Base-by-base conservation (phyloP, 2,329 filamentous ascomycete species). In the Cryphonectria nitschkei region DNA sequence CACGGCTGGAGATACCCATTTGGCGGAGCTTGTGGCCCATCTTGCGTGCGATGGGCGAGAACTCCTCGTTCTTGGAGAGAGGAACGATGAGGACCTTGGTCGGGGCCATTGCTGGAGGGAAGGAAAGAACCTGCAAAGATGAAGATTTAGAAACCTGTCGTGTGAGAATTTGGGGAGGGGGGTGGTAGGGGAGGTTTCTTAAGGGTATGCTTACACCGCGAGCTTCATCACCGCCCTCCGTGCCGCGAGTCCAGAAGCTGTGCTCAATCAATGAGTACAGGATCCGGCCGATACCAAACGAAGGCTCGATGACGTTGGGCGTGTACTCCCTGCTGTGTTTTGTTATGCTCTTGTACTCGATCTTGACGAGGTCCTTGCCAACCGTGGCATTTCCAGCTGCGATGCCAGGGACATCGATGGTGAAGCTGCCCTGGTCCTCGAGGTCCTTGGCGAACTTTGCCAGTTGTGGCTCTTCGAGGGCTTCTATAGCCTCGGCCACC, bases 271-370 rank as follows among this genome's bases (percentile, higher is more conserved):
- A 84, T 72, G 92, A 91, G 85, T 97, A 98, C 71, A 98, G 85
- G 74, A 98, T 98, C 76, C 95, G 90, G 72, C 95, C 96, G 78
- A 98, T 97, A 85, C 95, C 95, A 77, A 98, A 99, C 0, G 95
- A 98, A 1, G 95, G 96, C 84, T 99, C 96, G 76, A 98, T 97
- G 64, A 97, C 94, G 79, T 98, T 98, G 72, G 95, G 95, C 0
- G 92, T 97, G 84, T 93, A 99, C 80, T 98, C 95, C 77, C 96
- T 89, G 71, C 91, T 89, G 79, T 97, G 92, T 81, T 97, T 93
- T 4, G 90, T 88, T 74, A 94, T 87, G 76, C 92, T 97, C 76
- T 91, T 89, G 84, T 93, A 94, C 84, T 95, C 93, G 76, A 98
- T 94, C 71, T 86, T 89, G 79, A 99, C 85, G 65, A 97, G 86